Conservation (phyloP, 1,284 basidiomycete genomes). For the Fistulina hepatica region DNA sequence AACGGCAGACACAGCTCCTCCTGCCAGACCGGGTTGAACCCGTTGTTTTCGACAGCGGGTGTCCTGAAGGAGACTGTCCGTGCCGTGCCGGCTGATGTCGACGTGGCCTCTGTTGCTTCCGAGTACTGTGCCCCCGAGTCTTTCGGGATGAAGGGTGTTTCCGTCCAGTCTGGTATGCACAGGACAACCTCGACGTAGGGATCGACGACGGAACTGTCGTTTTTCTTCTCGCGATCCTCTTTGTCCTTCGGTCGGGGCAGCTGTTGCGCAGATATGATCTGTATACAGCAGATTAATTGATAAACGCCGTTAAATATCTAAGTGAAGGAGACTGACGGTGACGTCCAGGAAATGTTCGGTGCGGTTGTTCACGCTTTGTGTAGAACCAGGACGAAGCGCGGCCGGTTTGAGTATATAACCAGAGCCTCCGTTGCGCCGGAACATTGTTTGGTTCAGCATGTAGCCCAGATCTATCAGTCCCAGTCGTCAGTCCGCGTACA, state of each 20-base stretch:
- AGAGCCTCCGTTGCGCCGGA: conserved; percentile 75
- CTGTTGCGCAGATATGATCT: conserved; percentile 85
- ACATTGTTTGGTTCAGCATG: conserved; percentile 93
- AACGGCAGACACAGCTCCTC: conserved; percentile 58
- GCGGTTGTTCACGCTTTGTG: conserved; percentile 43
- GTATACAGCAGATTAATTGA: not conserved
- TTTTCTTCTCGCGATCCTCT: conserved; percentile 26
- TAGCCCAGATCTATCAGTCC: conserved; percentile 61
- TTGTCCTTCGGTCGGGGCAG: conserved; percentile 63
- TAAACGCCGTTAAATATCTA: not conserved
- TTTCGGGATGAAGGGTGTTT: conserved; percentile 56
- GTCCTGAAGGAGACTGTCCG: conserved; percentile 40
- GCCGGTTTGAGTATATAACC: conserved; percentile 91
- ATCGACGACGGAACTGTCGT: conserved; percentile 18
- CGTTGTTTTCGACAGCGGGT: conserved; percentile 61
- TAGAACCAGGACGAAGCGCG: conserved; percentile 57
- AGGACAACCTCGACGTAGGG: conserved; percentile 26
- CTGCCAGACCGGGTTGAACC: conserved; percentile 82
- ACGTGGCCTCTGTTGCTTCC: conserved; percentile 22
- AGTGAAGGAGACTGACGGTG: conserved; percentile 20
- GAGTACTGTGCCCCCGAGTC: conserved; percentile 11
- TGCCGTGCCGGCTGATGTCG: conserved; percentile 19
- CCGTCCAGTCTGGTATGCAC: conserved; percentile 34
- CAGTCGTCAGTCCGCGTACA: not conserved
- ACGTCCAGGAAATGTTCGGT: conserved; percentile 57